Evolutionary conservation across 148 eudicot genomes (phyloP).

Genomic region (Diospyros lotus): DNA sequence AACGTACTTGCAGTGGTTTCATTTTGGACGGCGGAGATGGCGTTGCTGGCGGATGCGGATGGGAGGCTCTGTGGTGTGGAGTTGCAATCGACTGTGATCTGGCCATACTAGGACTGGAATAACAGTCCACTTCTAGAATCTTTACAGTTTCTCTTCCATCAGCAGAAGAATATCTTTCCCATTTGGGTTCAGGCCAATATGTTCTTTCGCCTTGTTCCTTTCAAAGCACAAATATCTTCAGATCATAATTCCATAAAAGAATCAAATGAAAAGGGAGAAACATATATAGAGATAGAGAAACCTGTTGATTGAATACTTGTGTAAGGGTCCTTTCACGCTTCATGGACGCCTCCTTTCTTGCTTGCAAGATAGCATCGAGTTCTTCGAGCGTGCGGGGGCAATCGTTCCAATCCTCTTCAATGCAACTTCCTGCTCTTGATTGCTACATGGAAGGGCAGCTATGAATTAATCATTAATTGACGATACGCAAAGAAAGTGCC

Average conservation of each 20-base stretch:
- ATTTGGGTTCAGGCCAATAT: conserved; percentile 47
- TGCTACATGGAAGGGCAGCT: conserved; percentile 15
- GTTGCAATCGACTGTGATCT: conserved; percentile 25
- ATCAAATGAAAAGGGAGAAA: background rate
- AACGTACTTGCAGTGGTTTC: conserved; percentile 36
- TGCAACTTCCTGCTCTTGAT: conserved; percentile 45
- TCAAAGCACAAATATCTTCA: conserved; percentile 8
- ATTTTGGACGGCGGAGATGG: conserved; percentile 45
- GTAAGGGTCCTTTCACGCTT: conserved; percentile 44
- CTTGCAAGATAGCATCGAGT: conserved; percentile 55
- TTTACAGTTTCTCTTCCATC: conserved; percentile 45
- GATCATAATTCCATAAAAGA: conserved; percentile 1
- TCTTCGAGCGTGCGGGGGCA: conserved; percentile 49
- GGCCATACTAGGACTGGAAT: conserved; percentile 16
- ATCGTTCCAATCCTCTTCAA: conserved; percentile 41
- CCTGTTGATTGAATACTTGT: conserved; percentile 62
- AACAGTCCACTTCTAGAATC: conserved; percentile 41
- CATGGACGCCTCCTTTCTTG: conserved; percentile 51
- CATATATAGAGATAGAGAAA: conserved; percentile 13
- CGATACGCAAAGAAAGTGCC: no score
- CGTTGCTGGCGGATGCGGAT: conserved; percentile 28
- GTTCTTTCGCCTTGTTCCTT: conserved; percentile 31
- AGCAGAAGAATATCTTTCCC: conserved; percentile 42
- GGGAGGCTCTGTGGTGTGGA: conserved; percentile 20
- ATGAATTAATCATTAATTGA: background rate